phyloP scores from a whole-genome alignment of 345 rosid species.

The Gossypium stocksii region DNA sequence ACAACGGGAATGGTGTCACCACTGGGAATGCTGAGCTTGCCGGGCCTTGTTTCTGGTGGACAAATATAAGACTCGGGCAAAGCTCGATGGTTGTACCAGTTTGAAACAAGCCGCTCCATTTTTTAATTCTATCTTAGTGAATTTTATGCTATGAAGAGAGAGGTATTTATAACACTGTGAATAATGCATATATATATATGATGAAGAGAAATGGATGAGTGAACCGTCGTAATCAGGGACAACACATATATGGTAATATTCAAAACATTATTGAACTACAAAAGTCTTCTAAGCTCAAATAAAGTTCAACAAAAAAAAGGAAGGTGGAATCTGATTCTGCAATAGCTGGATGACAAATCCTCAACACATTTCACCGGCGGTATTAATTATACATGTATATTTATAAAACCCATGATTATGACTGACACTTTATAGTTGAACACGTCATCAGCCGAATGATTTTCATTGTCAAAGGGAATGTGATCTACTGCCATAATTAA shows the following conservation, averaged over 20 bases:
- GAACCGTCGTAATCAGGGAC: neutral
- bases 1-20: neutral
- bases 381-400: neutral
- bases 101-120: slow-evolving; percentile 26
- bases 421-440: neutral
- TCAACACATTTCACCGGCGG: neutral
- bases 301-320: neutral
- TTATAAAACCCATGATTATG: neutral
- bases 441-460: neutral
- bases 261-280: neutral
- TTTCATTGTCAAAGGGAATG: neutral
- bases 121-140: neutral
- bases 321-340: slow-evolving; percentile 9
- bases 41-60: slow-evolving; percentile 29
- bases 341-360: slow-evolving; percentile 3
- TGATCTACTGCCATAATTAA: neutral
- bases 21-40: neutral
- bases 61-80: slow-evolving; percentile 26
- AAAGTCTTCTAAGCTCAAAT: neutral
- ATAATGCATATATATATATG: neutral
- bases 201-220: neutral
- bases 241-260: neutral
- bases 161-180: too few species aligned
- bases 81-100: slow-evolving; percentile 4
- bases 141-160: neutral